These are phyloP conservation scores for Umbelopsis ramanniana DNA, from an alignment of 192 early-diverging fungal species.

Conservation along the genomic window DNA sequence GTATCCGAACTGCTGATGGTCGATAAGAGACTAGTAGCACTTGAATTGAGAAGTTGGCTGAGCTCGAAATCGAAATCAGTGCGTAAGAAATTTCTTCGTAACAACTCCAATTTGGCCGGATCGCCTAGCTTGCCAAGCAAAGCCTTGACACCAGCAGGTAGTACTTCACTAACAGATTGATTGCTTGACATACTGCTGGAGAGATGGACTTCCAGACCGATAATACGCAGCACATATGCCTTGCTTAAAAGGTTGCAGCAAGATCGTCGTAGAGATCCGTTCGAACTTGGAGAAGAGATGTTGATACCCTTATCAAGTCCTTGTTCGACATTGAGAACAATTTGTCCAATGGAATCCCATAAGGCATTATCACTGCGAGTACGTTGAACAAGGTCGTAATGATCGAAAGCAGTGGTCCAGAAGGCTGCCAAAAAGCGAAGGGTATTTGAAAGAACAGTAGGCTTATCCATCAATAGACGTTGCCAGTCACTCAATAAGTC, in stretches of 20 bases:
- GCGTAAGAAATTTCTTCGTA: slow-evolving; percentile 17
- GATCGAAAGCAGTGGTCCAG: slow-evolving; percentile 51
- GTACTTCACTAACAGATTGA: background rate
- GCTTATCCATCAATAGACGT: slow-evolving; percentile 31
- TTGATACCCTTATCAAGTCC: background rate
- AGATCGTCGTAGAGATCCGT: slow-evolving; percentile 20
- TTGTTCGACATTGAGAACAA: slow-evolving; percentile 32
- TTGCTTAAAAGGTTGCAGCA: slow-evolving; percentile 31
- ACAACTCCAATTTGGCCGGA: background rate
- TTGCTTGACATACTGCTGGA: slow-evolving; percentile 5
- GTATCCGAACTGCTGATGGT: slow-evolving; percentile 17
- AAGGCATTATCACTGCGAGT: slow-evolving; percentile 44
- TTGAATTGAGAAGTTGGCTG: background rate
- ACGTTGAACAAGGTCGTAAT: slow-evolving; percentile 39
- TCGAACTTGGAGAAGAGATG: background rate
- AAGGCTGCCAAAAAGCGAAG: slow-evolving; percentile 52
- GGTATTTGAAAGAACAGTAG: slow-evolving; percentile 47
- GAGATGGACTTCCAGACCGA: slow-evolving; percentile 32
- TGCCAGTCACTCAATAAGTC: slow-evolving; percentile 44
- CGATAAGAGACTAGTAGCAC: slow-evolving; percentile 1
- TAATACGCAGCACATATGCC: slow-evolving; percentile 28
- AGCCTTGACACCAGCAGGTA: slow-evolving; percentile 32
- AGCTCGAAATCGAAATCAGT: slow-evolving; percentile 7
- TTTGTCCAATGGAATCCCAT: slow-evolving; percentile 46
- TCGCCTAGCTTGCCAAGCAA: slow-evolving; percentile 31